These are phyloP conservation scores for Astrocystis sublimbata DNA, from an alignment of 495 filamentous ascomycete species.

Conservation along the genomic window DNA sequence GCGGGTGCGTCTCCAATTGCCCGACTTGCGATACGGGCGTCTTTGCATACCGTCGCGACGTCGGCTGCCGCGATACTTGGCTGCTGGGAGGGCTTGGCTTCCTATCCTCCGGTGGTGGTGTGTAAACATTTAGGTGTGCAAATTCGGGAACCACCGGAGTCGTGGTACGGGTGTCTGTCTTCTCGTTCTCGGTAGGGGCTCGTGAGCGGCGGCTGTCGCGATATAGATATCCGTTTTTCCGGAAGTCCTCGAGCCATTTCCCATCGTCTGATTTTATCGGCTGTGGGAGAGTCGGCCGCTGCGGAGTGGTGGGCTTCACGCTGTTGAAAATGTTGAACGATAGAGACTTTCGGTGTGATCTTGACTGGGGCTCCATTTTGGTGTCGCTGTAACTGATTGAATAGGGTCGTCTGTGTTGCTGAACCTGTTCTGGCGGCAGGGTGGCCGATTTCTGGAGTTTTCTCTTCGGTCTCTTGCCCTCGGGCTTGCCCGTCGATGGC, in stretches of 20 bases:
- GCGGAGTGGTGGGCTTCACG: constrained; percentile 23
- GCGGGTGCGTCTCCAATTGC: constrained; percentile 36
- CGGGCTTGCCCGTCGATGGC: constrained; percentile 13
- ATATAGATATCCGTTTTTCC: constrained; percentile 35
- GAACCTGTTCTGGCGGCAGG: constrained; percentile 30
- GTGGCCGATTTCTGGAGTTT: constrained; percentile 44
- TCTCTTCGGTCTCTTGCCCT: constrained; percentile 38
- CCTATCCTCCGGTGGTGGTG: constrained; percentile 23
- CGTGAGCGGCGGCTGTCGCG: constrained; percentile 15
- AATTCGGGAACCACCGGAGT: constrained; percentile 40
- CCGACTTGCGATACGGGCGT: constrained; percentile 46
- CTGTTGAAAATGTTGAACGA: constrained; percentile 20
- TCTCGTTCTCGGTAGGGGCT: constrained; percentile 15
- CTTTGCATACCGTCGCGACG: constrained; percentile 43
- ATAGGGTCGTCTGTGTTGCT: constrained; percentile 23
- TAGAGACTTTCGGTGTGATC: constrained; percentile 24
- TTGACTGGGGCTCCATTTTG: constrained; percentile 18
- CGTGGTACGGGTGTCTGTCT: constrained; percentile 23
- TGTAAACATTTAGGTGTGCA: constrained; percentile 35
- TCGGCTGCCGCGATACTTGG: constrained; percentile 23
- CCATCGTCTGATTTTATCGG: constrained; percentile 33
- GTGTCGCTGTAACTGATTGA: constrained; percentile 26
- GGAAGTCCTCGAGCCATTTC: constrained; percentile 40
- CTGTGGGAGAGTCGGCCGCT: constrained; percentile 22
- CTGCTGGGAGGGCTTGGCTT: constrained; percentile 17